These are phyloP conservation scores for Fagus crenata DNA, from an alignment of 306 rosid genomes.

Conservation along the genomic window DNA sequence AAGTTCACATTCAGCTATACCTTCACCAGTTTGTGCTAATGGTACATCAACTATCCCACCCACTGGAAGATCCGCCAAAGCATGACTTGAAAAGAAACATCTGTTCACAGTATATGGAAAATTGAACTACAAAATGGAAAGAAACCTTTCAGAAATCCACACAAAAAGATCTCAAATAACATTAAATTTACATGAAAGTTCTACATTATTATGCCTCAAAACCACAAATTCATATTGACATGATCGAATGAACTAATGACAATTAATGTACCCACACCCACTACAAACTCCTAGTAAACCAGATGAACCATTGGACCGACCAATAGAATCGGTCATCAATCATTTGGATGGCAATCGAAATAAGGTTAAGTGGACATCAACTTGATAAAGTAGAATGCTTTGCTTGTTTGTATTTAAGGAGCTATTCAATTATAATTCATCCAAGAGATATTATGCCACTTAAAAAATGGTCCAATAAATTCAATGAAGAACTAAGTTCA, in stretches of 20 bases:
- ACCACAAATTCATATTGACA: not conserved
- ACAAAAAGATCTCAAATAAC: not conserved
- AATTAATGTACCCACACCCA: not conserved
- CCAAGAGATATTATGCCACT: not conserved
- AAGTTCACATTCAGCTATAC: constrained; percentile 97
- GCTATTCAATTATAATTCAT: not conserved
- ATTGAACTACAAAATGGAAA: constrained; percentile 38
- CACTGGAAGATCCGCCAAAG: constrained; percentile 36
- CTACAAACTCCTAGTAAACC: not conserved
- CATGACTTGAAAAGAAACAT: constrained; percentile 55
- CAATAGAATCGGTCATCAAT: not conserved
- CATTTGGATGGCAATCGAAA: not conserved
- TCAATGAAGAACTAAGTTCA: no score
- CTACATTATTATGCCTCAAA: constrained; percentile 2
- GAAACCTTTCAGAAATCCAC: not conserved
- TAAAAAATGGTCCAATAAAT: not conserved
- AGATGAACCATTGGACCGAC: not conserved
- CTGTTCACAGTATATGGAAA: constrained; percentile 24
- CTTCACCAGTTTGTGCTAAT: constrained; percentile 98
- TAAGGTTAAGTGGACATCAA: not conserved
- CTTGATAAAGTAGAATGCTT: not conserved
- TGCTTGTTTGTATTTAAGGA: not conserved
- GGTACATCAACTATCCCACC: constrained; percentile 68
- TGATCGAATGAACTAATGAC: not conserved
- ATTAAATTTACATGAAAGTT: not conserved